These are phyloP conservation scores for Serpula lacrymans DNA, from an alignment of 768 basidiomycete genomes.

Conservation along the genomic window DNA sequence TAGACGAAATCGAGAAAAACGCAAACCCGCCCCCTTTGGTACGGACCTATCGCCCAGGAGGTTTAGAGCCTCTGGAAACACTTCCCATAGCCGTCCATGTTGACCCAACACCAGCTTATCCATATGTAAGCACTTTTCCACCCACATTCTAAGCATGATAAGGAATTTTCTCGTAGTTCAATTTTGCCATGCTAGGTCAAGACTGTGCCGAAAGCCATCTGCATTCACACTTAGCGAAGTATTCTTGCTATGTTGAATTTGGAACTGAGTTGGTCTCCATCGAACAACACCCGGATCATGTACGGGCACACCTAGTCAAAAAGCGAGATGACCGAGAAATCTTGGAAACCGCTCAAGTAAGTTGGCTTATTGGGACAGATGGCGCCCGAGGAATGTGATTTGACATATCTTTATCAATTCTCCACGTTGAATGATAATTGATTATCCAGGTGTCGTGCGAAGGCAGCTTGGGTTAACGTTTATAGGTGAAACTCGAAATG, in stretches of 20 bases:
- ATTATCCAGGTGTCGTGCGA: slow-evolving; percentile 31
- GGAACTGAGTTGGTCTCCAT: slow-evolving; percentile 31
- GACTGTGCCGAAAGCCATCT: slow-evolving; percentile 31
- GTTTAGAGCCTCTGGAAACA: not conserved
- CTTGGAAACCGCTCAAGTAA: slow-evolving; percentile 26
- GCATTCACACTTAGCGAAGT: slow-evolving; percentile 29
- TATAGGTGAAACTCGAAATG: slow-evolving; percentile 34
- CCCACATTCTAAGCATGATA: too few species aligned
- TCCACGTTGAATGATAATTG: not conserved
- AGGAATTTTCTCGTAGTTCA: not conserved
- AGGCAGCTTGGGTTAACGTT: slow-evolving; percentile 39
- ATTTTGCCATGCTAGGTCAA: slow-evolving; percentile 7
- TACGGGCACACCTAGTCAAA: slow-evolving; percentile 25
- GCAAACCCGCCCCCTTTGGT: not conserved
- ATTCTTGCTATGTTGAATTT: slow-evolving; percentile 25
- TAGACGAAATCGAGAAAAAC: slow-evolving; percentile 7
- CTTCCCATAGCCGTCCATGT: not conserved
- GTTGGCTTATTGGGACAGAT: slow-evolving; percentile 43
- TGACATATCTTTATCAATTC: too few species aligned
- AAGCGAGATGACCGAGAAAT: slow-evolving; percentile 15
- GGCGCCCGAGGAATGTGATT: slow-evolving; percentile 30
- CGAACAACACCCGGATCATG: slow-evolving; percentile 28
- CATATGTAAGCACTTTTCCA: slow-evolving; percentile 4
- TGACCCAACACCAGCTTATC: not conserved
- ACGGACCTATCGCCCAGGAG: slow-evolving; percentile 1